These are phyloP conservation scores for Suillus fuscotomentosus DNA, from an alignment of 768 basidiomycete species.

Conservation along the genomic window DNA sequence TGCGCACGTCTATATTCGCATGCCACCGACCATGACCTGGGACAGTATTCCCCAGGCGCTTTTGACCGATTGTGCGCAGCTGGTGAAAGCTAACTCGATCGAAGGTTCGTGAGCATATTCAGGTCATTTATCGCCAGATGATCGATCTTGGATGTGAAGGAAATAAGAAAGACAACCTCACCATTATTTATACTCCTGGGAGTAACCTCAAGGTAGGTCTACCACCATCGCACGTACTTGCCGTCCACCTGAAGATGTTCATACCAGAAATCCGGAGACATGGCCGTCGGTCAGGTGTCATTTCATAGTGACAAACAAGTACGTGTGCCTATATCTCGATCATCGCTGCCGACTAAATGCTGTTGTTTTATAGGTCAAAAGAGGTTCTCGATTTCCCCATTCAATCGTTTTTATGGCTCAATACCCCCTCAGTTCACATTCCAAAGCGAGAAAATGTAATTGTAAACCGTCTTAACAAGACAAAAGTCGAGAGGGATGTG, in stretches of 20 bases:
- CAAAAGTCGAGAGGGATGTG: conserved; percentile 78
- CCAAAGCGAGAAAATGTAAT: conserved; percentile 81
- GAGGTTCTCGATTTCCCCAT: conserved; percentile 43
- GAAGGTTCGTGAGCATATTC: conserved; percentile 55
- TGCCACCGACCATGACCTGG: conserved; percentile 81
- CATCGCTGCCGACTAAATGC: not conserved
- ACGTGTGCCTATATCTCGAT: conserved; percentile 11
- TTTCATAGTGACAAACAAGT: conserved; percentile 92
- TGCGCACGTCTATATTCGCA: conserved; percentile 94
- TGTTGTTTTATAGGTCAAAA: conserved; percentile 61
- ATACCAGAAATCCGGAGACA: conserved; percentile 90
- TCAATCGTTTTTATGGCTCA: not conserved
- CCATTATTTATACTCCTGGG: conserved; percentile 92
- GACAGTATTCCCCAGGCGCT: conserved; percentile 81
- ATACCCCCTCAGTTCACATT: conserved; percentile 58
- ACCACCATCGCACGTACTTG: conserved; percentile 2
- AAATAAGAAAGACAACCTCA: conserved; percentile 93
- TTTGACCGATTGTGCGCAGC: conserved; percentile 84
- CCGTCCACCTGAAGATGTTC: not conserved
- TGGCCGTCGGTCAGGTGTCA: conserved; percentile 95
- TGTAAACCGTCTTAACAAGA: conserved; percentile 93
- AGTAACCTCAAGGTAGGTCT: conserved; percentile 80
- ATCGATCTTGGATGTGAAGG: conserved; percentile 44
- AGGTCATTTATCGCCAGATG: not conserved
- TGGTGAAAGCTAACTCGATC: conserved; percentile 97